These are phyloP conservation scores for Aegilops bicornis DNA, from an alignment of 176 grass and related monocot genomes.

Conservation along the genomic window DNA sequence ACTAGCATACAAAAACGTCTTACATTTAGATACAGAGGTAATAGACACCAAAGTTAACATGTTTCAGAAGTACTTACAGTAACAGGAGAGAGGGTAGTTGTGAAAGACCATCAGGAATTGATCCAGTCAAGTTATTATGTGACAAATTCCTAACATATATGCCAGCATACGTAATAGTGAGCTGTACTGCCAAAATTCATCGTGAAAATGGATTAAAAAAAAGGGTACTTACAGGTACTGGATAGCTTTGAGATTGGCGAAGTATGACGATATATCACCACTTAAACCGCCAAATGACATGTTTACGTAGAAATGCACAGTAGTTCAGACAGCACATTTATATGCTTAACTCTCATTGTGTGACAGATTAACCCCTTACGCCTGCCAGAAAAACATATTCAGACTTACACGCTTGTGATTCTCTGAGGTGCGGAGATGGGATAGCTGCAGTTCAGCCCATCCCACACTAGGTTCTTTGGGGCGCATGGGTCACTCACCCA, in stretches of 20 bases:
- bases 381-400: background rate
- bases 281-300: conserved; percentile 42
- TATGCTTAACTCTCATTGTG: background rate
- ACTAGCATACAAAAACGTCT: too few relatives aligned
- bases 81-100: conserved; percentile 37
- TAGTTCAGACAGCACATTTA: background rate
- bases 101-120: conserved; percentile 55
- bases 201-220: background rate
- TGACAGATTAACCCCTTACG: background rate
- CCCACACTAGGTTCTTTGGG: conserved; percentile 28
- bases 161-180: background rate
- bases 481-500: conserved; percentile 60
- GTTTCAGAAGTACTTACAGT: conserved; percentile 45
- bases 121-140: conserved; percentile 63
- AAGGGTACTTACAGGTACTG: conserved; percentile 29
- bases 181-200: background rate
- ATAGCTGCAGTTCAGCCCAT: conserved; percentile 46
- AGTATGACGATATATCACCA: conserved; percentile 45
- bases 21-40: too few relatives aligned
- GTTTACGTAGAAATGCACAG: conserved; percentile 38
- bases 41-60: background rate
- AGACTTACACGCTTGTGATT: conserved; percentile 60
- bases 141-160: conserved; percentile 55
- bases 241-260: conserved; percentile 49
- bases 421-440: conserved; percentile 40